phyloP scores from a whole-genome alignment of 192 early-diverging fungal genomes.

The Mortierella hygrophila region DNA sequence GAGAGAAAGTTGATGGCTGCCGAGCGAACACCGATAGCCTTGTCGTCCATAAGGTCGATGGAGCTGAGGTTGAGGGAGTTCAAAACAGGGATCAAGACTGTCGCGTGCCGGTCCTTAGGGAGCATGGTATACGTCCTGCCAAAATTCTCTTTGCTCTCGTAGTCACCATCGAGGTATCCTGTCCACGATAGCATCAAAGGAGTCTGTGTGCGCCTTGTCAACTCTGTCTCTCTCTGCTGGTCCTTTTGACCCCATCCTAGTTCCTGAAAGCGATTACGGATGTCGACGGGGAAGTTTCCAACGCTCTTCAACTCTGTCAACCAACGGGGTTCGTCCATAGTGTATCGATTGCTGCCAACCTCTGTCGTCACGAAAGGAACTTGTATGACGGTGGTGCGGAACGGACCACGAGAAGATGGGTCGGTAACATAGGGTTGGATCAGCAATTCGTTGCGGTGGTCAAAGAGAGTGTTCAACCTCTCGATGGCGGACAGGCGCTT shows the following conservation, averaged over 20 bases:
- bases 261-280: conserved; percentile 64
- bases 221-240: conserved; percentile 57
- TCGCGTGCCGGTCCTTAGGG: conserved; percentile 45
- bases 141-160: conserved; percentile 46
- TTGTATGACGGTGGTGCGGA: conserved; percentile 58
- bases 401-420: conserved; percentile 60
- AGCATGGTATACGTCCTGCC: conserved; percentile 26
- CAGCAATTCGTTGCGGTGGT: conserved; percentile 62
- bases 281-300: conserved; percentile 62
- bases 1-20: conserved; percentile 58
- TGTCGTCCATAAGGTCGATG: conserved; percentile 66
- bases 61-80: conserved; percentile 59
- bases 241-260: conserved; percentile 67
- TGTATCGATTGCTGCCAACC: conserved; percentile 64
- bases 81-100: conserved; percentile 58
- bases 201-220: conserved; percentile 56
- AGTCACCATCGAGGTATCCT: conserved; percentile 64
- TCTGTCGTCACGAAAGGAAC: conserved; percentile 68
- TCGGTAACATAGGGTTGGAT: conserved; percentile 61
- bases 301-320: conserved; percentile 62
- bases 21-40: conserved; percentile 60
- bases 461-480: conserved; percentile 60
- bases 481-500: conserved; percentile 53
- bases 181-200: conserved; percentile 64
- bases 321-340: conserved; percentile 66